phyloP scores from a whole-genome alignment of 2,329 filamentous ascomycete genomes.

The Penicillium decumbens region DNA sequence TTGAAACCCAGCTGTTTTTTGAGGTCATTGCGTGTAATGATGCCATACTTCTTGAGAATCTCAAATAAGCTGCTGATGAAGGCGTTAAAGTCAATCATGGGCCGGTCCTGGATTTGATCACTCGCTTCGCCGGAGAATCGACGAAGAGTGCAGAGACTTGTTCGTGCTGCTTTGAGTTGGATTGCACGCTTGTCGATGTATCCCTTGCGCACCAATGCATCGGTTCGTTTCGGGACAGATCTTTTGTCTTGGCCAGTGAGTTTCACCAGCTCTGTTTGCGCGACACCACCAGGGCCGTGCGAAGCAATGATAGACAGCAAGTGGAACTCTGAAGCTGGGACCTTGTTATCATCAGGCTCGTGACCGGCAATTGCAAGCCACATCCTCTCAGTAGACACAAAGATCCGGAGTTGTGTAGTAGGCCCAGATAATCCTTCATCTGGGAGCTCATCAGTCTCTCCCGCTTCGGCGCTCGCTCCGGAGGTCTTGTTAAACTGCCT shows the following conservation, averaged over 20 bases:
- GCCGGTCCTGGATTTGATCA: conserved; percentile 13
- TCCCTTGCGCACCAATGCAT: conserved; percentile 52
- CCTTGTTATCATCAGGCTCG: conserved; percentile 51
- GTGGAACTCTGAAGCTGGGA: conserved; percentile 53
- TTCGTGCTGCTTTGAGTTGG: conserved; percentile 47
- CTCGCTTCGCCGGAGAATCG: conserved; percentile 39
- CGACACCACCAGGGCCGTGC: conserved; percentile 51
- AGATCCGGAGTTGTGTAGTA: conserved; percentile 36
- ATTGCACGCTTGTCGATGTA: conserved; percentile 57
- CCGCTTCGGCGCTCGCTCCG: not conserved
- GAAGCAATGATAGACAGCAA: conserved; percentile 57
- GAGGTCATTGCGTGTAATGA: conserved; percentile 52
- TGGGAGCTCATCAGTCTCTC: not conserved
- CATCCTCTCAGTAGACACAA: conserved; percentile 52
- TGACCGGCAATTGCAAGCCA: conserved; percentile 61
- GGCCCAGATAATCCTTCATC: conserved; percentile 1
- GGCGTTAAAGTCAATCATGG: conserved; percentile 46
- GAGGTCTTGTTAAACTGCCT: not conserved
- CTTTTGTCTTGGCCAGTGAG: conserved; percentile 61
- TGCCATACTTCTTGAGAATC: conserved; percentile 47
- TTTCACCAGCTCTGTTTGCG: conserved; percentile 53
- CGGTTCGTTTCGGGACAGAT: conserved; percentile 59
- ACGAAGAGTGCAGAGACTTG: conserved; percentile 54
- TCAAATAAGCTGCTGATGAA: conserved; percentile 49
- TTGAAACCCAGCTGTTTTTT: conserved; percentile 45